Conservation (phyloP, 139 green algal genomes). For the Asterochloris sp. region DNA sequence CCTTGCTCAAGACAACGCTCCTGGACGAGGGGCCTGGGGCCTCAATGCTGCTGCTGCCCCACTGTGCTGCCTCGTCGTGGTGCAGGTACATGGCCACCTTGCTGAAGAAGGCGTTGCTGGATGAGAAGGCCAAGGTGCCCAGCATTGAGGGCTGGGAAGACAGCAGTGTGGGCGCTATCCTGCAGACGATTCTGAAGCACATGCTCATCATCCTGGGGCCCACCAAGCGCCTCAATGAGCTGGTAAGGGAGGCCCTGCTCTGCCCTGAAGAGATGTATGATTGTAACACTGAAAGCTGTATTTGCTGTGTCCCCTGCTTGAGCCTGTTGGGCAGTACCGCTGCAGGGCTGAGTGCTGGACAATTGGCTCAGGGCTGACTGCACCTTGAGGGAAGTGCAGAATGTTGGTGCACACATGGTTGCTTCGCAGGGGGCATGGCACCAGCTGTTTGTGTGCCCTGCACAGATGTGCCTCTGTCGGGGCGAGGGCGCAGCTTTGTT, state of each 20-base stretch:
- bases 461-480: neutral
- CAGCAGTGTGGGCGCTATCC: neutral
- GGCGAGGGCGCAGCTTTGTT: neutral
- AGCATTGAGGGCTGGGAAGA: neutral
- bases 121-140: constrained; percentile 19
- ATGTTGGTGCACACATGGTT: no score
- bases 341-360: no score
- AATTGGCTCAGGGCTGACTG: no score
- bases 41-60: no score
- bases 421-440: neutral
- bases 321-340: no score
- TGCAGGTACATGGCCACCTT: constrained; percentile 30
- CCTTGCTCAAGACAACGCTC: constrained; percentile 50
- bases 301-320: no score
- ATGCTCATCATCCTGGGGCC: constrained; percentile 6
- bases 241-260: neutral
- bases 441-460: neutral
- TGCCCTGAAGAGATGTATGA: no score
- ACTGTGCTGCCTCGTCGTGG: no score
- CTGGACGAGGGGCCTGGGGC: constrained; percentile 62
- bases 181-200: constrained; percentile 1
- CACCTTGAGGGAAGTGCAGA: no score
- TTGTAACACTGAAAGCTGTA: neutral
- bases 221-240: neutral
- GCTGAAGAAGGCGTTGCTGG: constrained; percentile 41